Evolutionary conservation across 345 rosid species (phyloP).

Genomic region (Anacardium occidentale): DNA sequence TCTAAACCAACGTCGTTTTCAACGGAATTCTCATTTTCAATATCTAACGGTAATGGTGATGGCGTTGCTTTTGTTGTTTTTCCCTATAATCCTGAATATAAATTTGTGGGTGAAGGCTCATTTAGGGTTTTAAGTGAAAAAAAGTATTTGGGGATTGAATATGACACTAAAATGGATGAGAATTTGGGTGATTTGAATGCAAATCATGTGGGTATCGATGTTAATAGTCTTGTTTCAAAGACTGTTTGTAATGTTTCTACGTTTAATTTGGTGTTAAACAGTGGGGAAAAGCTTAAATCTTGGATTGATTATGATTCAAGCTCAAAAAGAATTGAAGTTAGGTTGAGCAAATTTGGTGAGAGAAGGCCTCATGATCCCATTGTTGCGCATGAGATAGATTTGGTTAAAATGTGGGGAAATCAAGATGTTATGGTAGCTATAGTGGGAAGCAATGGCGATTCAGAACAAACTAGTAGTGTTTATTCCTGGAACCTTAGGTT

Average conservation of each 20-base stretch:
- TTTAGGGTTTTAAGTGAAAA: constrained; percentile 29
- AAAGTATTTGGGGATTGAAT: constrained; percentile 42
- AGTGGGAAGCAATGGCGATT: constrained; percentile 33
- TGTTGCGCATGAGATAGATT: constrained; percentile 32
- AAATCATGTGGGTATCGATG: constrained; percentile 32
- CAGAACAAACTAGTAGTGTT: constrained; percentile 29
- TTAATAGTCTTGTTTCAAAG: constrained; percentile 33
- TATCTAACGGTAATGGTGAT: constrained; percentile 37
- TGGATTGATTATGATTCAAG: constrained; percentile 60
- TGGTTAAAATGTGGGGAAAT: constrained; percentile 41
- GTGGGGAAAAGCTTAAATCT: constrained; percentile 45
- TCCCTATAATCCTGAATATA: constrained; percentile 30
- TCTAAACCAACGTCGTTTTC: constrained; percentile 37
- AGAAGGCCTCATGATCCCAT: constrained; percentile 43
- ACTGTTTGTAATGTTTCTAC: constrained; percentile 33
- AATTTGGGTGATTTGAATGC: constrained; percentile 37
- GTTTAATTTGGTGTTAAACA: constrained; percentile 26
- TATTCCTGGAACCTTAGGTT: constrained; percentile 52
- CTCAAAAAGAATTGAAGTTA: constrained; percentile 47
- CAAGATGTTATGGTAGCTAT: constrained; percentile 40
- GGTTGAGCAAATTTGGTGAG: constrained; percentile 41
- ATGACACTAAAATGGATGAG: constrained; percentile 32
- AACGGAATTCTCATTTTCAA: constrained; percentile 40
- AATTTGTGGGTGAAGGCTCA: constrained; percentile 30
- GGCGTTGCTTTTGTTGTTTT: constrained; percentile 44